Evolutionary conservation across 768 basidiomycete genomes (phyloP).

Genomic region (Podaxis sp.): DNA sequence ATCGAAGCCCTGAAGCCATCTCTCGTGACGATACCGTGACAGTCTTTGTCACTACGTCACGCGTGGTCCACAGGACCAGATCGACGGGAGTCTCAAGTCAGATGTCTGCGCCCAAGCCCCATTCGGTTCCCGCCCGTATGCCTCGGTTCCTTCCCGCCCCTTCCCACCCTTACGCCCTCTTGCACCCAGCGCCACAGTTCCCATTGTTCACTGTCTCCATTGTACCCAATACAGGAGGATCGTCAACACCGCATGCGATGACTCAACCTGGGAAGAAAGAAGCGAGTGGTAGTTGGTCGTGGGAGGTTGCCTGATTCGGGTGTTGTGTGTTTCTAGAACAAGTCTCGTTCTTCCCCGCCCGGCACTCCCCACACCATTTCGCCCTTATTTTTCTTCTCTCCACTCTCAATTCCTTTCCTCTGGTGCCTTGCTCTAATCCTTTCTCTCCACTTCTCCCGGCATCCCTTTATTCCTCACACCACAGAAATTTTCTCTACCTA

Average conservation of each 20-base stretch:
- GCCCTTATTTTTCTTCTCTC: not conserved
- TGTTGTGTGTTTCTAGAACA: constrained; percentile 1
- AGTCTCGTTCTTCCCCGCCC: not conserved
- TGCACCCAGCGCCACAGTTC: not conserved
- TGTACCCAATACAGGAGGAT: not conserved
- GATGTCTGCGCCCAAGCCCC: constrained; percentile 1
- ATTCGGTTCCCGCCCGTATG: constrained; percentile 1
- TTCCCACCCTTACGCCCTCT: not conserved
- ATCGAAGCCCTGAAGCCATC: not conserved
- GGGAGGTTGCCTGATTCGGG: constrained; percentile 6
- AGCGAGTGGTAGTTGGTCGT: not conserved
- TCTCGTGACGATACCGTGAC: not conserved
- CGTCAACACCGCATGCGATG: not conserved
- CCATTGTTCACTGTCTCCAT: not conserved
- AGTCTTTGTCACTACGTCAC: not conserved
- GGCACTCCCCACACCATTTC: not conserved
- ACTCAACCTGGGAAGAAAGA: constrained; percentile 7
- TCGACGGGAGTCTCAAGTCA: constrained; percentile 2
- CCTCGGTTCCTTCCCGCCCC: not conserved
- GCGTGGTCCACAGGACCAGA: not conserved
- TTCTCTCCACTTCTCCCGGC: not conserved
- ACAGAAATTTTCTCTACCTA: not conserved
- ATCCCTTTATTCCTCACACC: not conserved
- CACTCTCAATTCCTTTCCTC: not conserved
- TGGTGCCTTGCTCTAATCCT: not conserved